These are phyloP conservation scores for Phycomyces blakesleeanus DNA, from an alignment of 192 early-diverging fungal species.

Conservation along the genomic window DNA sequence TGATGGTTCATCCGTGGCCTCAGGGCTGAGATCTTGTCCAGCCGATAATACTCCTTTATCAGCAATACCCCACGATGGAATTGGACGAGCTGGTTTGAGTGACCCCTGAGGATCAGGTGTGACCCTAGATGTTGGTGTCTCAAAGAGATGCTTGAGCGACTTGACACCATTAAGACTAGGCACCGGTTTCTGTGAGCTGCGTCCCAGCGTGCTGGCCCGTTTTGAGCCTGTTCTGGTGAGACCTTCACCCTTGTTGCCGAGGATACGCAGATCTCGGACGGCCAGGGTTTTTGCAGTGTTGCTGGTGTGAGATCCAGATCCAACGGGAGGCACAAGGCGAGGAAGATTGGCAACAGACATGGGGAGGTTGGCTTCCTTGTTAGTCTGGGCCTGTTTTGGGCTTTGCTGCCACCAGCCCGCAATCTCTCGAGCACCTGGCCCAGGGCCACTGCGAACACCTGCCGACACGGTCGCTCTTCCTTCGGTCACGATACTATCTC, in stretches of 20 bases:
- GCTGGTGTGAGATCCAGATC: background rate
- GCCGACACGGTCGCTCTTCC: constrained; percentile 2
- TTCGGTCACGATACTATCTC: constrained; percentile 2
- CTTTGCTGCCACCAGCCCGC: constrained; percentile 1
- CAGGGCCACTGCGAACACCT: background rate
- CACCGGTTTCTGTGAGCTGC: background rate
- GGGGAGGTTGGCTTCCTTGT: background rate
- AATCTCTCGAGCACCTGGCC: constrained; percentile 1
- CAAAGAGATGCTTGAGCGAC: background rate
- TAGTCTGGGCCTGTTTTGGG: background rate
- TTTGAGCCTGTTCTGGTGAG: background rate
- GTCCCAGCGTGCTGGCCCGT: background rate
- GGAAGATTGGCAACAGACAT: background rate
- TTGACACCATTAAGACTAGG: background rate
- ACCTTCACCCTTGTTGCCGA: background rate
- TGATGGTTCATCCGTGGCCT: background rate
- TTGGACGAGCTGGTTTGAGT: background rate
- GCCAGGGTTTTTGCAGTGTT: background rate
- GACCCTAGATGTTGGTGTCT: background rate
- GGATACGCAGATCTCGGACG: background rate
- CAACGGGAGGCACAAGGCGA: background rate
- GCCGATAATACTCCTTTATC: background rate
- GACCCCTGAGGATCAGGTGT: background rate
- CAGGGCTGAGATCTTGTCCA: background rate
- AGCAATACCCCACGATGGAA: background rate